Evolutionary conservation across 306 rosid genomes (phyloP).

Genomic region (Citrullus mucosospermus): DNA sequence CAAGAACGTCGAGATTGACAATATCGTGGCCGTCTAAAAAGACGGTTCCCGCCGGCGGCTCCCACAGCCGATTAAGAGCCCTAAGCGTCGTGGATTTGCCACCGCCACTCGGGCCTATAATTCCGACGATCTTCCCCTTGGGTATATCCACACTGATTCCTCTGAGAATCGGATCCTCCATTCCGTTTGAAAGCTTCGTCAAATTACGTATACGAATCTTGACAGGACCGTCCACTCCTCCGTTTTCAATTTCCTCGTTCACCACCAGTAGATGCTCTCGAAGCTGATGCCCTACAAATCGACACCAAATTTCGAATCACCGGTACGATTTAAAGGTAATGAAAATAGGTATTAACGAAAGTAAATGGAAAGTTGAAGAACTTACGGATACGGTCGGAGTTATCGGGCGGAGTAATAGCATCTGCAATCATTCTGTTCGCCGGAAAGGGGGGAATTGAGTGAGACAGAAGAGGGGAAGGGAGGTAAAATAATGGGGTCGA

Average conservation of each 20-base stretch:
- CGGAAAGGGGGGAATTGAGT: background rate
- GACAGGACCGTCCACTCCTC: background rate
- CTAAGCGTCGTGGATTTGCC: conserved; percentile 81
- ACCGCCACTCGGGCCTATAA: conserved; percentile 92
- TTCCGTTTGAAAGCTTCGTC: background rate
- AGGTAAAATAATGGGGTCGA: background rate
- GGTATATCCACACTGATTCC: conserved; percentile 49
- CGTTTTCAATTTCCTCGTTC: conserved; percentile 2
- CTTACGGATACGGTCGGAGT: background rate
- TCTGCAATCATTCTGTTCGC: background rate
- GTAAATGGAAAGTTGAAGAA: background rate
- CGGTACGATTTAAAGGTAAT: background rate
- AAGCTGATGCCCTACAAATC: background rate
- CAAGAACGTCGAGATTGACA: conserved; percentile 47
- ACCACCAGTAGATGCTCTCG: conserved; percentile 41
- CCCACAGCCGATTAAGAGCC: conserved; percentile 87
- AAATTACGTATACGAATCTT: conserved; percentile 49
- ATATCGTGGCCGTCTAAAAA: conserved; percentile 56
- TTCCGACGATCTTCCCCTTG: conserved; percentile 48
- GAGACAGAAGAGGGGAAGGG: background rate
- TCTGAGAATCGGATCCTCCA: conserved; percentile 27
- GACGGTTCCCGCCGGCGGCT: conserved; percentile 54
- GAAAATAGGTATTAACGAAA: background rate
- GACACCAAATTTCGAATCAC: background rate
- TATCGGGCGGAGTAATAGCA: background rate